Conservation (phyloP, 768 basidiomycete species). For the Pilatotrama ljubarskyi region DNA sequence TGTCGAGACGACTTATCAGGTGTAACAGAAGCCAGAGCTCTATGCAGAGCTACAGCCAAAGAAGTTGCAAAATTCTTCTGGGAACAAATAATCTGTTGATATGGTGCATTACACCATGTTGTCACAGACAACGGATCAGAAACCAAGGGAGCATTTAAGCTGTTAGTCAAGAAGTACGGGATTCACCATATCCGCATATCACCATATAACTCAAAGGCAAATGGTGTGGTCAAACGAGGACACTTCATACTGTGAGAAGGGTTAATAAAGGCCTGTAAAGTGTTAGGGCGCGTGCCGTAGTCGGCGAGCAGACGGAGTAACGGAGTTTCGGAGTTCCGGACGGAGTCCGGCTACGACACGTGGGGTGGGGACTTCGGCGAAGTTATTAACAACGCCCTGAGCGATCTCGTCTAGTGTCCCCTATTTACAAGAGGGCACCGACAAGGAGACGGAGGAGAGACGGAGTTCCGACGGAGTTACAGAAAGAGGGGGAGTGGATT, state of each 20-base stretch:
- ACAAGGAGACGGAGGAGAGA: too few species aligned
- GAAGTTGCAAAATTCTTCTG: constrained; percentile 33
- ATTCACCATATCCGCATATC: constrained; percentile 35
- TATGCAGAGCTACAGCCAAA: constrained; percentile 18
- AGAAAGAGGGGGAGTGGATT: too few species aligned
- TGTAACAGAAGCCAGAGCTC: constrained; percentile 31
- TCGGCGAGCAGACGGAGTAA: too few species aligned
- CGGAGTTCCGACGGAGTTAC: too few species aligned
- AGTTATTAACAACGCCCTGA: too few species aligned
- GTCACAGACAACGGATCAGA: constrained; percentile 35
- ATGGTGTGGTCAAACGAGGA: constrained; percentile 39
- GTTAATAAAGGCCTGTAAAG: constrained; percentile 31
- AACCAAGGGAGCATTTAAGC: constrained; percentile 22
- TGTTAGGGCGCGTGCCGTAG: too few species aligned
- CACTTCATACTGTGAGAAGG: constrained; percentile 36
- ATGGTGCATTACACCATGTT: constrained; percentile 29
- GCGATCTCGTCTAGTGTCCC: too few species aligned
- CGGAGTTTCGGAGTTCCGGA: too few species aligned
- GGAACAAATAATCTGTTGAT: constrained; percentile 35
- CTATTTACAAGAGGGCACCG: too few species aligned
- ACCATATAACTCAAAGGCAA: constrained; percentile 38
- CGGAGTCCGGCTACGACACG: too few species aligned
- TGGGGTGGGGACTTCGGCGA: too few species aligned
- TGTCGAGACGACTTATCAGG: constrained; percentile 34
- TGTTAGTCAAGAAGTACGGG: constrained; percentile 6